Conservation (phyloP, 169 alveolate species). For the Cryptosporidium bovis region DNA sequence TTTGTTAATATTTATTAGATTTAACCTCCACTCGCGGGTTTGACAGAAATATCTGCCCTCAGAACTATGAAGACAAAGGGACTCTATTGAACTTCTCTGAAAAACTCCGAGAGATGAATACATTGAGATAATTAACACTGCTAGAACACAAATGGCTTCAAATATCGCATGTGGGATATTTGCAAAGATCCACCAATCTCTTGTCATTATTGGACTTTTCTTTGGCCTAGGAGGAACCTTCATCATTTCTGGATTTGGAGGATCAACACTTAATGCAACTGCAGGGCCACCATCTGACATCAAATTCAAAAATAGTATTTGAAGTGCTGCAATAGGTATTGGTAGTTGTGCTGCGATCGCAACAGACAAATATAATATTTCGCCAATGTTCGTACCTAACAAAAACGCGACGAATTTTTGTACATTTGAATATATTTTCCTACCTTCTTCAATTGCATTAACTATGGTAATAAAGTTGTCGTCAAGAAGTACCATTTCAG, state of each 20-base stretch:
- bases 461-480: conserved; percentile 90
- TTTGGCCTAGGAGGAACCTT: conserved; percentile 88
- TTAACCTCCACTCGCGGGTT: conserved; percentile 85
- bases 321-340: conserved; percentile 91
- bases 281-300: conserved; percentile 94
- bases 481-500: conserved; percentile 87
- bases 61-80: conserved; percentile 58
- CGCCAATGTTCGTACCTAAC: conserved; percentile 93
- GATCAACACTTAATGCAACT: conserved; percentile 92
- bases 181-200: conserved; percentile 91
- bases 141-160: conserved; percentile 87
- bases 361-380: conserved; percentile 85
- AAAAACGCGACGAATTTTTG: conserved; percentile 93
- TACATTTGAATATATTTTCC: conserved; percentile 91
- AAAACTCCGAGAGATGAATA: conserved; percentile 88
- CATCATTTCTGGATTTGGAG: conserved; percentile 90
- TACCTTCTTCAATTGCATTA: conserved; percentile 90
- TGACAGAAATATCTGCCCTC: conserved; percentile 84
- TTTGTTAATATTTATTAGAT: conserved; percentile 76
- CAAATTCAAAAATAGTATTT: conserved; percentile 88
- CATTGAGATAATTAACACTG: conserved; percentile 85
- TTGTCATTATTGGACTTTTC: conserved; percentile 90
- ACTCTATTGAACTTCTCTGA: conserved; percentile 45
- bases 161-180: conserved; percentile 90
- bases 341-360: conserved; percentile 87